Percentiles rank a stretch among this genome's conserved stretches.
Conservation (phyloP, 1,284 basidiomycete species). For the Sanghuangporus sanghuang region DNA sequence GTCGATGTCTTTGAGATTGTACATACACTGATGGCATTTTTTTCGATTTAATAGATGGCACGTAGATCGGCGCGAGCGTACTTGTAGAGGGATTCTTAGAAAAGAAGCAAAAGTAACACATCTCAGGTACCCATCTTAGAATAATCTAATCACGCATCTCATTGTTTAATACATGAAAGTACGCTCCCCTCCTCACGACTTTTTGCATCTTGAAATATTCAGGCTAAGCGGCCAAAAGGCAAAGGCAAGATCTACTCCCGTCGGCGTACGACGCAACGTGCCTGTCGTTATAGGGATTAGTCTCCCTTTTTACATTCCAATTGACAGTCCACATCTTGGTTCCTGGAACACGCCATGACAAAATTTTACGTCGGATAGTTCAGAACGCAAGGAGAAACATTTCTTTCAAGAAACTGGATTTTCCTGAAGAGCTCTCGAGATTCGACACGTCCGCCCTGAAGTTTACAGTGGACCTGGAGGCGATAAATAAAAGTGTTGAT, state of each 20-base stretch:
- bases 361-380: too few relatives aligned
- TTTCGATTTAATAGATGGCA: slow-evolving; percentile 29
- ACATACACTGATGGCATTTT: neutral
- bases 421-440: too few relatives aligned
- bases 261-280: too few relatives aligned
- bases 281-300: too few relatives aligned
- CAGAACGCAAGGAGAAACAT: too few relatives aligned
- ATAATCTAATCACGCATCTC: neutral
- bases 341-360: too few relatives aligned
- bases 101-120: neutral
- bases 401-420: too few relatives aligned
- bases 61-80: slow-evolving; percentile 35
- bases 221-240: neutral
- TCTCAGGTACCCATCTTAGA: neutral
- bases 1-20: neutral
- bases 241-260: neutral
- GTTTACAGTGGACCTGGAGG: too few relatives aligned
- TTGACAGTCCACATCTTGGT: too few relatives aligned
- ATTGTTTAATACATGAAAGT: neutral
- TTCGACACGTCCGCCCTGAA: too few relatives aligned
- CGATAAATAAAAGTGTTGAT: too few relatives aligned
- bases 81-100: slow-evolving; percentile 21
- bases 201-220: neutral
- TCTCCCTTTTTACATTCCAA: too few relatives aligned
- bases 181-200: slow-evolving; percentile 1